These are phyloP conservation scores for Sindora glabra DNA, from an alignment of 306 rosid genomes.

Conservation along the genomic window DNA sequence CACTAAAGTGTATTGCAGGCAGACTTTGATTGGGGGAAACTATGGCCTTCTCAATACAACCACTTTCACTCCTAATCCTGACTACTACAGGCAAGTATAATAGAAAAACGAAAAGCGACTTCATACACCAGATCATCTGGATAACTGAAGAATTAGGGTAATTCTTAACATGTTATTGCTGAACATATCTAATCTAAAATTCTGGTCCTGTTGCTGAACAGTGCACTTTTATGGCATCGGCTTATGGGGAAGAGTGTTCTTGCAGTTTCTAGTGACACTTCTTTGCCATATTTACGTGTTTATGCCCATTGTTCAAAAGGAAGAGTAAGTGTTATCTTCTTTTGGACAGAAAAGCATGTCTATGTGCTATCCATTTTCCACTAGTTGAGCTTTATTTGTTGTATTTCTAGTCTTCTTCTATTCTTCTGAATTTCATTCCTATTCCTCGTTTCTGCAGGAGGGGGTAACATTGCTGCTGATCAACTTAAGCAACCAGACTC, in stretches of 20 bases:
- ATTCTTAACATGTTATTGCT: neutral
- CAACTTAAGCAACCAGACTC: constrained; percentile 75
- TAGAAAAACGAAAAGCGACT: neutral
- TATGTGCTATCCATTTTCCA: neutral
- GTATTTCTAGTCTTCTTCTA: neutral
- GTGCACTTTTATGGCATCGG: constrained; percentile 91
- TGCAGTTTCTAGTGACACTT: constrained; percentile 26
- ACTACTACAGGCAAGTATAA: constrained; percentile 68
- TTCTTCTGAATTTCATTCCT: neutral
- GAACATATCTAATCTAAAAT: constrained; percentile 2
- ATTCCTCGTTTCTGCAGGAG: constrained; percentile 29
- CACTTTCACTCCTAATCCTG: constrained; percentile 85
- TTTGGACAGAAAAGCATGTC: neutral
- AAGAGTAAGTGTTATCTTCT: constrained; percentile 50
- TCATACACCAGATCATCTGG: neutral
- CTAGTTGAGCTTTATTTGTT: neutral
- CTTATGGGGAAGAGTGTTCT: constrained; percentile 87
- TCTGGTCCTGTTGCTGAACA: constrained; percentile 26
- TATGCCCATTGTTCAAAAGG: constrained; percentile 90
- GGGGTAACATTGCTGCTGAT: constrained; percentile 72
- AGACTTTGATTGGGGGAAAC: constrained; percentile 85
- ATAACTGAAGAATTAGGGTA: neutral
- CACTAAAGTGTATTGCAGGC: constrained; percentile 85
- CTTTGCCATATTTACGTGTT: constrained; percentile 57
- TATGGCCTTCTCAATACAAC: constrained; percentile 79